These are phyloP conservation scores for Gaeumannomyces tritici DNA, from an alignment of 2,329 filamentous ascomycete species.

Conservation along the genomic window DNA sequence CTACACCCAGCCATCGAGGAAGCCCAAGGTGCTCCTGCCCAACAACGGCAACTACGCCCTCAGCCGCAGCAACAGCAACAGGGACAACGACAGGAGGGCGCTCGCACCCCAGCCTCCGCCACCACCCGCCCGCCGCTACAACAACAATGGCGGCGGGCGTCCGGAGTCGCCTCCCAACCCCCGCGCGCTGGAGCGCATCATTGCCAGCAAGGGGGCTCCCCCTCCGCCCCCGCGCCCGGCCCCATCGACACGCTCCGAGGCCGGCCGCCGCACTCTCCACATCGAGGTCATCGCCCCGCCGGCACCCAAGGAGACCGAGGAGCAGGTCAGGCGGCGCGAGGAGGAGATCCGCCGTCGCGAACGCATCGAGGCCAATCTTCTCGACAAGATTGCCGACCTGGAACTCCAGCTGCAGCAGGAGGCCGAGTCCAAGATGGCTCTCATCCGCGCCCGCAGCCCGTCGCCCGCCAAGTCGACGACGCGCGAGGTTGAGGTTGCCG, in stretches of 20 bases:
- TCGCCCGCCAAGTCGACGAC: background rate
- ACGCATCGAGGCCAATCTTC: background rate
- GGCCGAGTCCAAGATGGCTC: background rate
- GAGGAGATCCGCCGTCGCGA: background rate
- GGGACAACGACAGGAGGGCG: background rate
- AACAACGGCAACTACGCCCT: background rate
- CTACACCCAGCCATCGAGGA: background rate
- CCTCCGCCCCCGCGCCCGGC: background rate
- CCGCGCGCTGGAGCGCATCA: background rate
- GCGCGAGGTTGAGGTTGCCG: background rate
- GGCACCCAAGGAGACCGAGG: background rate
- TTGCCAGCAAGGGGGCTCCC: background rate
- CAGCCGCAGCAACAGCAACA: background rate
- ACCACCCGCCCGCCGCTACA: background rate
- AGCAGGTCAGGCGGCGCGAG: slow-evolving; percentile 3
- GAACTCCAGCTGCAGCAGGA: background rate
- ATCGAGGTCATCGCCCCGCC: slow-evolving; percentile 1
- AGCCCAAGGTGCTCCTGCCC: background rate
- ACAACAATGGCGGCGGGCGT: no score
- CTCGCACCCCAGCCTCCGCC: background rate
- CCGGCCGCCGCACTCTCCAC: background rate
- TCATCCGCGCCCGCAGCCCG: background rate
- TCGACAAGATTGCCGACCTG: background rate
- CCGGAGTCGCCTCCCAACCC: background rate
- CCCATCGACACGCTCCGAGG: background rate